These are phyloP conservation scores for Amoebophrya sp. DNA, from an alignment of 169 alveolate species.

Conservation along the genomic window DNA sequence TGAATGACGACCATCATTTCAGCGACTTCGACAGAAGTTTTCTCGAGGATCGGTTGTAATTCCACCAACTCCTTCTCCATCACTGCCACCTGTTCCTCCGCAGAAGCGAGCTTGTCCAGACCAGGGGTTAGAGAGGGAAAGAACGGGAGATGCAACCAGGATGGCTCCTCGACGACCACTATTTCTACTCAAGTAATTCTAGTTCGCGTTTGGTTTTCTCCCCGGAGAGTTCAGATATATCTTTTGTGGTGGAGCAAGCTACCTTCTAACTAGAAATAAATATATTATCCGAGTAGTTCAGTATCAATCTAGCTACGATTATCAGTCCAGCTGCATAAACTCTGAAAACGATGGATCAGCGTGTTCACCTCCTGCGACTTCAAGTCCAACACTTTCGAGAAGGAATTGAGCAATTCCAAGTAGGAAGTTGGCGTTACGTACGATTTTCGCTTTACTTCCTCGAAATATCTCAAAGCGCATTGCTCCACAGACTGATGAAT, in stretches of 20 bases:
- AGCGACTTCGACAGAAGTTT: slow-evolving; percentile 65
- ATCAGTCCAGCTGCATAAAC: no score
- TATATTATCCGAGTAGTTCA: no score
- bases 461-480: slow-evolving; percentile 58
- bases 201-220: no score
- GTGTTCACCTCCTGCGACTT: neutral
- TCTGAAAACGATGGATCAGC: neutral
- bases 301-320: no score
- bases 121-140: slow-evolving; percentile 59
- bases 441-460: slow-evolving; percentile 57
- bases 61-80: slow-evolving; percentile 69
- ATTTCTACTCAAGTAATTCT: neutral
- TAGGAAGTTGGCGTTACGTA: slow-evolving; percentile 84
- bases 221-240: no score
- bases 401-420: slow-evolving; percentile 74
- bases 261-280: no score
- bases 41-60: slow-evolving; percentile 82
- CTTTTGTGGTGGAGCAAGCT: no score
- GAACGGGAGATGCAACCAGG: neutral
- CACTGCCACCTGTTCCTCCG: slow-evolving; percentile 72
- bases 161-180: neutral
- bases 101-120: slow-evolving; percentile 71
- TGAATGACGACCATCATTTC: slow-evolving; percentile 77
- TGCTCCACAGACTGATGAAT: slow-evolving; percentile 84
- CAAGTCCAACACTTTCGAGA: slow-evolving; percentile 61